phyloP scores from a whole-genome alignment of 805 yeast species.

The Soucietia sequanensis region DNA sequence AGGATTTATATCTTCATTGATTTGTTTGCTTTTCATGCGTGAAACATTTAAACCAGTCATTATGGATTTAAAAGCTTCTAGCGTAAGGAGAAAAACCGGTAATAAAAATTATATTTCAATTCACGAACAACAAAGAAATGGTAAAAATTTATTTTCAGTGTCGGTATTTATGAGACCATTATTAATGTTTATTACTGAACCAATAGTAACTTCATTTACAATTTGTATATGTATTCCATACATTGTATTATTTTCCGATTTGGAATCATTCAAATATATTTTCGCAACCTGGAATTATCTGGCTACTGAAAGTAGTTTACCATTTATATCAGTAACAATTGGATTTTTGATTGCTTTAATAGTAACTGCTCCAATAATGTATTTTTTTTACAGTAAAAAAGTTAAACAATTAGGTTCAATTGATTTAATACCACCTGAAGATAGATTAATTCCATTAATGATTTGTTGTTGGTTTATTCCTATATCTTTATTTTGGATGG shows the following conservation, averaged over 20 bases:
- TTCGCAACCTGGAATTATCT: too few relatives aligned
- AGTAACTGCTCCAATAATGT: too few relatives aligned
- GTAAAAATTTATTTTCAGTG: conserved; percentile 23
- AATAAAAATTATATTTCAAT: conserved; percentile 28
- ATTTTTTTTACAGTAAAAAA: too few relatives aligned
- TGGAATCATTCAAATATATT: too few relatives aligned
- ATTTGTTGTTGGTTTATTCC: conserved; percentile 36
- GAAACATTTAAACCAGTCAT: conserved; percentile 34
- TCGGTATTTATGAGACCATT: conserved; percentile 31
- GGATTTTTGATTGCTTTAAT: too few relatives aligned
- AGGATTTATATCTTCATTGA: conserved; percentile 24
- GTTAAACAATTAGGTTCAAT: too few relatives aligned
- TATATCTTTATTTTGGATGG: conserved; percentile 32
- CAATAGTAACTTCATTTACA: conserved; percentile 37
- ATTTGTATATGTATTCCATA: too few relatives aligned
- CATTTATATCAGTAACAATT: too few relatives aligned
- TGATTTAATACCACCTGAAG: conserved; percentile 39
- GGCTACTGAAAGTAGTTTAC: too few relatives aligned
- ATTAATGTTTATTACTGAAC: conserved; percentile 28
- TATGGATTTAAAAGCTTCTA: conserved; percentile 21
- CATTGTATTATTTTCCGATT: too few relatives aligned
- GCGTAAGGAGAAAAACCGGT: conserved; percentile 24
- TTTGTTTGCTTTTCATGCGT: conserved; percentile 23
- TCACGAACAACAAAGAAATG: conserved; percentile 23
- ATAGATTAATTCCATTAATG: conserved; percentile 40